Evolutionary conservation across 345 rosid genomes (phyloP).

Genomic region (Linum usitatissimum): DNA sequence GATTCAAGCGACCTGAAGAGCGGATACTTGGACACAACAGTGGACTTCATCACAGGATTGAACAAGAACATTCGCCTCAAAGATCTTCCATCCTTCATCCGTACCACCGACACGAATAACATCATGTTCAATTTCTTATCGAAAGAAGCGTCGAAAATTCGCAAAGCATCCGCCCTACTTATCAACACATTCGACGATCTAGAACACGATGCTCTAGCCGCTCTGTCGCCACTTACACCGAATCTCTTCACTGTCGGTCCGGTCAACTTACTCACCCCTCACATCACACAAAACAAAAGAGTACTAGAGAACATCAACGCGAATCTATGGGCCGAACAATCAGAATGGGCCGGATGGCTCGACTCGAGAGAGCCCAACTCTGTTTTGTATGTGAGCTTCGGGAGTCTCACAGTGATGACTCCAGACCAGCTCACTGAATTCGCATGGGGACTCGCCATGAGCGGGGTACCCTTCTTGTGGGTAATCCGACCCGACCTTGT

Average conservation of each 20-base stretch:
- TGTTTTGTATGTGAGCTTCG: background rate
- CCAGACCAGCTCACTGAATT: background rate
- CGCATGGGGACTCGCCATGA: background rate
- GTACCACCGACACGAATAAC: background rate
- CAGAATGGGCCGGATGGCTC: background rate
- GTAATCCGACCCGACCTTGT: background rate
- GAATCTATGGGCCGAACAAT: background rate
- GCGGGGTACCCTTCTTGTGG: background rate
- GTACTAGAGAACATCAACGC: background rate
- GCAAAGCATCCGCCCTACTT: background rate
- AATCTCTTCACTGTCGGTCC: background rate
- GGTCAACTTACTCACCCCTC: background rate
- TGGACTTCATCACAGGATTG: background rate
- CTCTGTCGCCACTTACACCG: background rate
- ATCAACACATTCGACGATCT: background rate
- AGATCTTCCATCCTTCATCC: background rate
- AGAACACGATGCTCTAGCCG: background rate
- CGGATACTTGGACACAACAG: background rate
- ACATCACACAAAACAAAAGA: too few species aligned
- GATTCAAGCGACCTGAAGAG: background rate
- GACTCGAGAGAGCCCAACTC: background rate
- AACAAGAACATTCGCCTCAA: background rate
- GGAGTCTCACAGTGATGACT: background rate
- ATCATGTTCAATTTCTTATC: background rate
- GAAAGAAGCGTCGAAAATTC: background rate